Evolutionary conservation across 768 basidiomycete species (phyloP).

Genomic region (Antrodiella citrinella): DNA sequence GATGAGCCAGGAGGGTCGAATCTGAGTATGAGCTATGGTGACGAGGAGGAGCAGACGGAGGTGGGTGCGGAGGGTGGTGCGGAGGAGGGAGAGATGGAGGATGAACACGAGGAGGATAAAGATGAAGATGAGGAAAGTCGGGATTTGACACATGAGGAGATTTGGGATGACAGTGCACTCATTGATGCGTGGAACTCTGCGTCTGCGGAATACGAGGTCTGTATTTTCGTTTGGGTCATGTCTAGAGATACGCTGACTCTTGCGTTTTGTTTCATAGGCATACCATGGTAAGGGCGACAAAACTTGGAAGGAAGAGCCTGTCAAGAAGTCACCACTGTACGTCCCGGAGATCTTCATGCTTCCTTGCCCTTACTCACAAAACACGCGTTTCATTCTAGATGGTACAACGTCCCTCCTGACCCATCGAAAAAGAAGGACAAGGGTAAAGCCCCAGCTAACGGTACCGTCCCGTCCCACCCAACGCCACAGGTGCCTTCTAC

Average conservation of each 20-base stretch:
- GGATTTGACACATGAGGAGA: slow-evolving; percentile 61
- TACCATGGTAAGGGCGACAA: slow-evolving; percentile 56
- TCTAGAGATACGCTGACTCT: slow-evolving; percentile 1
- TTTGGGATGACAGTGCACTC: slow-evolving; percentile 83
- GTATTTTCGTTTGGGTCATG: slow-evolving; percentile 10
- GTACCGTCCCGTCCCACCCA: background rate
- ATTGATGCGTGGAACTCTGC: slow-evolving; percentile 83
- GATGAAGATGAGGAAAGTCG: slow-evolving; percentile 47
- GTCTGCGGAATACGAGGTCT: slow-evolving; percentile 68
- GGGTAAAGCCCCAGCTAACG: slow-evolving; percentile 1
- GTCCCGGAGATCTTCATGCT: slow-evolving; percentile 5
- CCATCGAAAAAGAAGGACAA: slow-evolving; percentile 13
- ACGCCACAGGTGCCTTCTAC: background rate
- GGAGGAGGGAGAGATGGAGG: slow-evolving; percentile 5
- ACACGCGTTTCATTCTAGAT: slow-evolving; percentile 32
- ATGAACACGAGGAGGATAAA: slow-evolving; percentile 25
- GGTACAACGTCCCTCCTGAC: slow-evolving; percentile 61
- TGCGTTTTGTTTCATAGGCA: too few relatives aligned
- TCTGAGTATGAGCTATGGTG: slow-evolving; percentile 25
- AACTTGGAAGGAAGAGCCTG: slow-evolving; percentile 62
- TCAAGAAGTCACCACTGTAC: slow-evolving; percentile 68
- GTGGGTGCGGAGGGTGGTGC: slow-evolving; percentile 7
- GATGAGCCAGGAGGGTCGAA: slow-evolving; percentile 29
- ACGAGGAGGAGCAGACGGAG: slow-evolving; percentile 9
- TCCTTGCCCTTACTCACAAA: slow-evolving; percentile 3